phyloP scores from a whole-genome alignment of 2,329 filamentous ascomycete genomes.

The Talaromyces piceae region DNA sequence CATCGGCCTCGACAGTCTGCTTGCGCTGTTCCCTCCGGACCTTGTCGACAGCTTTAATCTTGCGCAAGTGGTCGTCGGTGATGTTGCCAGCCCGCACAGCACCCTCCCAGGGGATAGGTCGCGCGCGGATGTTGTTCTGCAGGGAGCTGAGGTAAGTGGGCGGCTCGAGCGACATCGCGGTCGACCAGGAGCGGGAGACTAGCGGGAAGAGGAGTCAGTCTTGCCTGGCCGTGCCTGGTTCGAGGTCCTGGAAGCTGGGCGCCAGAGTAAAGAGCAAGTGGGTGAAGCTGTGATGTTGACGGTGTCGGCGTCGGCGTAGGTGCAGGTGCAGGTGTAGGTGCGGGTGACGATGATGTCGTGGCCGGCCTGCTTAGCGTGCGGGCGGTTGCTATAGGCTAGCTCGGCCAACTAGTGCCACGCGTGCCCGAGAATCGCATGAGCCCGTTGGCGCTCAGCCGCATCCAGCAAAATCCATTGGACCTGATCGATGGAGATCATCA shows the following conservation, averaged over 20 bases:
- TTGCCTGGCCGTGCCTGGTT: too few relatives aligned
- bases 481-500: too few relatives aligned
- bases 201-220: neutral
- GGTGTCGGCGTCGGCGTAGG: too few relatives aligned
- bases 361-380: neutral
- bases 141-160: slow-evolving; percentile 81
- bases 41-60: slow-evolving; percentile 95
- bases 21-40: slow-evolving; percentile 85
- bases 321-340: neutral
- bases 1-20: slow-evolving; percentile 70
- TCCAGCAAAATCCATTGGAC: neutral
- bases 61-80: slow-evolving; percentile 86
- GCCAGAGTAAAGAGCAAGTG: too few relatives aligned
- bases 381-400: neutral
- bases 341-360: neutral
- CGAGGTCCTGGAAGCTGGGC: neutral
- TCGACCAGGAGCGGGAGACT: neutral
- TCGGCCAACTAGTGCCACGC: neutral
- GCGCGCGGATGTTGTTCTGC: slow-evolving; percentile 93
- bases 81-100: slow-evolving; percentile 89
- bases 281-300: too few relatives aligned
- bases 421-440: neutral
- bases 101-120: slow-evolving; percentile 96
- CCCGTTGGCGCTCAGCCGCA: neutral
- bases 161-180: slow-evolving; percentile 77